Evolutionary conservation across 2,329 filamentous ascomycete species (phyloP).

Genomic region (Fusarium nurragi): DNA sequence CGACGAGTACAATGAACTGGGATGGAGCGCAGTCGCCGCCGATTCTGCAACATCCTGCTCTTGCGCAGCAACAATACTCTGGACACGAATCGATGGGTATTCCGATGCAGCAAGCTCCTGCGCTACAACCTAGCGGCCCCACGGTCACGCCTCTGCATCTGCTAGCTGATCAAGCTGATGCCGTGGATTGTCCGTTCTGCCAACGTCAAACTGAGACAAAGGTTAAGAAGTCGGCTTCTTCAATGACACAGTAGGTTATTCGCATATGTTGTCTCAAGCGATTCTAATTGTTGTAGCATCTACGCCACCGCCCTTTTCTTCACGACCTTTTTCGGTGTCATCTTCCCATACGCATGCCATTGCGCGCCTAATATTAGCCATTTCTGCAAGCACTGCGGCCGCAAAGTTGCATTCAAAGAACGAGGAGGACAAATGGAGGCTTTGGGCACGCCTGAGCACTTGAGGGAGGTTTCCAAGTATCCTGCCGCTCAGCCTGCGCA

Average conservation of each 20-base stretch:
- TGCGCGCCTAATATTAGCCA: constrained; percentile 40
- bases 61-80: constrained; percentile 27
- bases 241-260: constrained; percentile 39
- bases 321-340: constrained; percentile 36
- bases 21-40: constrained; percentile 29
- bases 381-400: constrained; percentile 40
- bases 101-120: not conserved
- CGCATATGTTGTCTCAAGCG: too few species aligned
- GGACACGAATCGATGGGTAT: constrained; percentile 28
- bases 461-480: constrained; percentile 40
- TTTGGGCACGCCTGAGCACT: constrained; percentile 42
- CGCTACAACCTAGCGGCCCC: not conserved
- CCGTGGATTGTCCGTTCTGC: constrained; percentile 43
- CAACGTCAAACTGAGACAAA: constrained; percentile 33
- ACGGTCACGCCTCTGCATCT: constrained; percentile 44
- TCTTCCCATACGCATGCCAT: constrained; percentile 38
- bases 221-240: constrained; percentile 36
- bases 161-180: constrained; percentile 39
- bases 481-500: constrained; percentile 16
- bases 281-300: constrained; percentile 7
- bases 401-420: constrained; percentile 38
- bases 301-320: constrained; percentile 38
- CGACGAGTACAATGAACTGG: constrained; percentile 6
- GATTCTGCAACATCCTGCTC: constrained; percentile 28
- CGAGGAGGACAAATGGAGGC: constrained; percentile 28